Conservation (phyloP, 768 basidiomycete species). For the Leccinellum rugosiceps region DNA sequence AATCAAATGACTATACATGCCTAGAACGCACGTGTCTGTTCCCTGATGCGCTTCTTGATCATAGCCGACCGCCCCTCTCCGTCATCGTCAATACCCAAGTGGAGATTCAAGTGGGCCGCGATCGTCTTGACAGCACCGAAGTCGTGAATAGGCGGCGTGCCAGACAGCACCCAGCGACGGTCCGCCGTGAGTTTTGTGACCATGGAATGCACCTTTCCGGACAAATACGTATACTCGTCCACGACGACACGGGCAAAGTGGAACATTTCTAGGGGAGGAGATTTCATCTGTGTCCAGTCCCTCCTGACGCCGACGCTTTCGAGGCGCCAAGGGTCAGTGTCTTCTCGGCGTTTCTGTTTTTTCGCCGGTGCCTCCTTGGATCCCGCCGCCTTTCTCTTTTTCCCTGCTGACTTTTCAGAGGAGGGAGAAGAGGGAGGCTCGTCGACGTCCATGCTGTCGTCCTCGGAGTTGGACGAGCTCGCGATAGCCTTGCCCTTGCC, state of each 20-base stretch:
- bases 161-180: constrained; percentile 93
- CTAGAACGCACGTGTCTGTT: constrained; percentile 67
- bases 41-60: constrained; percentile 76
- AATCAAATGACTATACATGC: neutral
- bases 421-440: constrained; percentile 37
- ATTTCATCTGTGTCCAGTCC: constrained; percentile 77
- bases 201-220: constrained; percentile 74
- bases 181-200: constrained; percentile 74
- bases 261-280: constrained; percentile 90
- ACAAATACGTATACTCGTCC: constrained; percentile 93
- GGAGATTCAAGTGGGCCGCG: constrained; percentile 82
- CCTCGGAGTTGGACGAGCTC: constrained; percentile 37
- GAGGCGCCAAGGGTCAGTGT: constrained; percentile 77
- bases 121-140: constrained; percentile 91
- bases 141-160: constrained; percentile 90
- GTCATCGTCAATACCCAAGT: constrained; percentile 89
- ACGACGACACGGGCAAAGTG: constrained; percentile 85
- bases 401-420: constrained; percentile 36
- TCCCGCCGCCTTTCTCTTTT: constrained; percentile 42
- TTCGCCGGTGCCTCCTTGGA: constrained; percentile 40
- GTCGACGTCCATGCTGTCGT: constrained; percentile 58
- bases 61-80: constrained; percentile 72
- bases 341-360: constrained; percentile 59
- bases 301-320: constrained; percentile 54
- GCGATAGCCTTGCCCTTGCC: constrained; percentile 22